Percentiles rank a stretch among this genome's conserved stretches.
These are phyloP conservation scores for Taxillus chinensis DNA, from an alignment of 164 flowering plant species.

Conservation along the genomic window DNA sequence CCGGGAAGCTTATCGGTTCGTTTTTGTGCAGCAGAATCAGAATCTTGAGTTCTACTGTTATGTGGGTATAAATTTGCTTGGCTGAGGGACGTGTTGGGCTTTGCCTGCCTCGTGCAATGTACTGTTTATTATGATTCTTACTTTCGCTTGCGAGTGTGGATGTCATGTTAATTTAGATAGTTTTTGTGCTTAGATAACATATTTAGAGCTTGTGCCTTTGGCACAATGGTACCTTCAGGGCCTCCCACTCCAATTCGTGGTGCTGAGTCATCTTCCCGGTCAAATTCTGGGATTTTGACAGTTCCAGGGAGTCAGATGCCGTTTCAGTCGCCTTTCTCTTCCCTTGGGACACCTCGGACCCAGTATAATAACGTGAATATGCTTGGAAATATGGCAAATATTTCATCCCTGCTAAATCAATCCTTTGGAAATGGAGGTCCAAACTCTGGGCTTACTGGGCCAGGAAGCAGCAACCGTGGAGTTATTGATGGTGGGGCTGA, in stretches of 20 bases:
- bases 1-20: conserved; percentile 7
- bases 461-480: conserved; percentile 54
- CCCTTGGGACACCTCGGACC: conserved; percentile 55
- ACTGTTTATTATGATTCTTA: not conserved
- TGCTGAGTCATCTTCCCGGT: conserved; percentile 36
- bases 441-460: conserved; percentile 45
- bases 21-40: not conserved
- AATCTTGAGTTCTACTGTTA: not conserved
- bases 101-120: not conserved
- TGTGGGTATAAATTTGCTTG: not conserved
- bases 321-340: conserved; percentile 52
- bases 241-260: conserved; percentile 48
- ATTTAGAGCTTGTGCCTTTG: conserved; percentile 13
- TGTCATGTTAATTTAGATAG: conserved; percentile 15
- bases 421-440: conserved; percentile 70
- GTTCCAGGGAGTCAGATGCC: conserved; percentile 57
- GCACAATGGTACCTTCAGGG: conserved; percentile 53
- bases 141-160: not conserved
- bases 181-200: conserved; percentile 2
- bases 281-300: conserved; percentile 59
- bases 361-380: conserved; percentile 54
- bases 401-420: conserved; percentile 61
- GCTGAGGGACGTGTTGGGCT: not conserved
- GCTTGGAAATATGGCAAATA: conserved; percentile 63
- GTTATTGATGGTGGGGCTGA: conserved; percentile 61